Percentiles rank a stretch among this genome's conserved stretches.
Evolutionary conservation across 2,329 filamentous ascomycete species (phyloP).

Genomic region (Ramularia collo-cygni): DNA sequence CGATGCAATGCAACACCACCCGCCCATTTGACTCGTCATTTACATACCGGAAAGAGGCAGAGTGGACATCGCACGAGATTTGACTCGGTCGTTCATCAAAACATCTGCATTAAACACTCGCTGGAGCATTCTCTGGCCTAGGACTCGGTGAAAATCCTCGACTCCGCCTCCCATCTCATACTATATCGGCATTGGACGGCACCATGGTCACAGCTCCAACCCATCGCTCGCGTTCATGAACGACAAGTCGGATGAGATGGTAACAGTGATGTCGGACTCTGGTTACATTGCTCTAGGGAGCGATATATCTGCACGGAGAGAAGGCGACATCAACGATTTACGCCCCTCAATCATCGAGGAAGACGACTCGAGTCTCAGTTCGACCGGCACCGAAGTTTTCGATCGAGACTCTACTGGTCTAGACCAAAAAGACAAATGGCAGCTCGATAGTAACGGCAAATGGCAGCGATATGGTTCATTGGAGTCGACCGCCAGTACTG

Average conservation of each 20-base stretch:
- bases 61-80: too few species aligned
- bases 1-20: too few species aligned
- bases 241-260: slow-evolving; percentile 10
- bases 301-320: slow-evolving; percentile 9
- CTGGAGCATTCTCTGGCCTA: too few species aligned
- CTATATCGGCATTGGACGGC: slow-evolving; percentile 8
- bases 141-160: too few species aligned
- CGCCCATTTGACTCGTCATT: too few species aligned
- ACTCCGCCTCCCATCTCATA: background rate
- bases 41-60: too few species aligned
- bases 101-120: too few species aligned
- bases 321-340: slow-evolving; percentile 13
- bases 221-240: slow-evolving; percentile 1
- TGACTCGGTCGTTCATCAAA: too few species aligned
- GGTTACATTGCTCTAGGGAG: slow-evolving; percentile 11
- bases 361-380: slow-evolving; percentile 29
- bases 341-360: slow-evolving; percentile 15
- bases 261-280: slow-evolving; percentile 10
- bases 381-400: slow-evolving; percentile 26
- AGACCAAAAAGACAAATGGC: slow-evolving; percentile 18
- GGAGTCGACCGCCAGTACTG: slow-evolving; percentile 29
- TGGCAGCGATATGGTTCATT: slow-evolving; percentile 29
- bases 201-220: slow-evolving; percentile 14
- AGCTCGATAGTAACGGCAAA: slow-evolving; percentile 23
- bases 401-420: slow-evolving; percentile 17